Evolutionary conservation across 352 stramenopile species (phyloP), one percentile per base, ranked within the genome.

Genomic region (Pythium plurisporium): DNA sequence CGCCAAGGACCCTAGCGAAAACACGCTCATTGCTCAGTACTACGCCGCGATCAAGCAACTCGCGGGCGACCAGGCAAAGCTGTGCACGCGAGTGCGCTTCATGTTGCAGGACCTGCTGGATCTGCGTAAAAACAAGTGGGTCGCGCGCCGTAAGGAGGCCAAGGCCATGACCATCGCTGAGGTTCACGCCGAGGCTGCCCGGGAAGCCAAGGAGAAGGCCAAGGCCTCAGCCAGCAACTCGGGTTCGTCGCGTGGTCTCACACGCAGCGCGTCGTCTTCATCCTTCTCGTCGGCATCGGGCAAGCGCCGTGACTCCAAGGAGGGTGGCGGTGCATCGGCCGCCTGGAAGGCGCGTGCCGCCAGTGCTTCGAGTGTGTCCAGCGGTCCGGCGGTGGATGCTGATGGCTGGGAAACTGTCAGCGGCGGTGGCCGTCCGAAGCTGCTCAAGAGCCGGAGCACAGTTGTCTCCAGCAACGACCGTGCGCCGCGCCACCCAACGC

Each of bases 161-260:
- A 91, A 91, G 68, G 83, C 83, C 15, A 93, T 88, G 78, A 93
- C 83, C 3, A 90, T 93, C 34, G 83, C 83, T 29, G 66, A 93
- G 41, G 74, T 93, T 40, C 82, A 92, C 49, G 82, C 79, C 10
- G 79, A 92, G 36, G 76, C 74, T 5, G 82, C 79, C 20, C 78
- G 80, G 25, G 82, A 93, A 55, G 82, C 66, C 0, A 82, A 83
- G 59, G 77, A 74, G 41, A 93, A 91, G 70, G 79, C 81, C 19
- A 74, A 77, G 30, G 70, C 74, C 3, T 75, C 60, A 41, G 49
- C 54, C 3, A 19, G 8, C 25, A 38, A 20, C 25, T 11, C 22
- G 3, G 51, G 51, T 20, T 59, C 51, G 19, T 62, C 55, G 25
- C 55, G 66, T 14, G 73, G 76, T 25, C 61, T 87, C 42, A 67